Evolutionary conservation across 2,329 filamentous ascomycete species (phyloP), one percentile per base, ranked within the genome.

Genomic region (Escovopsis sp.): DNA sequence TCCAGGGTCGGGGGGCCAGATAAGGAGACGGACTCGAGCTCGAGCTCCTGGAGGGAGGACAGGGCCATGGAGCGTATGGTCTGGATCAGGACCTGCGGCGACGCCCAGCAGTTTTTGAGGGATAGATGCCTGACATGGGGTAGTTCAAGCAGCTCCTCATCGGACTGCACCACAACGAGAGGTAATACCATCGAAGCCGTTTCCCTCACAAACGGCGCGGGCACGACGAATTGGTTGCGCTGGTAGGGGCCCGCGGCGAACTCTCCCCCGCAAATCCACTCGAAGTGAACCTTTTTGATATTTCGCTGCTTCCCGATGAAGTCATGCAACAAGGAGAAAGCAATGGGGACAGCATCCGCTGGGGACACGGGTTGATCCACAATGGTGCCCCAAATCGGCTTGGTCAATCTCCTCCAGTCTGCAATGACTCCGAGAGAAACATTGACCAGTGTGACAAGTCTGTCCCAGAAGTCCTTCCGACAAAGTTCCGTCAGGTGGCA

Each of bases 251-350:
- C 78, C 15, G 71, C 61, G 3, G 75, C 77, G 48, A 79, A 71
- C 59, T 85, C 81, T 26, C 80, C 81, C 37, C 80, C 80, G 41
- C 72, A 74, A 6, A 72, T 63, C 72, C 77, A 85, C 45, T 82
- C 80, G 44, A 84, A 69, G 19, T 72, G 74, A 36, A 85, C 61
- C 28, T 61, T 70, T 43, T 67, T 71, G 49, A 85, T 72, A 28
- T 67, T 70, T 19, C 56, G 40, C 23, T 67, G 62, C 35, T 50
- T 50, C 15, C 66, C 64, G 33, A 81, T 65, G 45, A 70, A 68
- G 7, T 65, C 53, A 26, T 63, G 55, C 10, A 85, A 61, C 4
- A 81, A 57, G 6, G 56, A 53, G 52, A 70, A 71, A 28, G 79
- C 73, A n/a, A 61, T 59, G 26, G 57, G 49, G 2, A 75, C 62